Percentiles rank a stretch among this genome's conserved stretches.
Evolutionary conservation across 179 eudicot species (phyloP).

Genomic region (Camellia oleifera): DNA sequence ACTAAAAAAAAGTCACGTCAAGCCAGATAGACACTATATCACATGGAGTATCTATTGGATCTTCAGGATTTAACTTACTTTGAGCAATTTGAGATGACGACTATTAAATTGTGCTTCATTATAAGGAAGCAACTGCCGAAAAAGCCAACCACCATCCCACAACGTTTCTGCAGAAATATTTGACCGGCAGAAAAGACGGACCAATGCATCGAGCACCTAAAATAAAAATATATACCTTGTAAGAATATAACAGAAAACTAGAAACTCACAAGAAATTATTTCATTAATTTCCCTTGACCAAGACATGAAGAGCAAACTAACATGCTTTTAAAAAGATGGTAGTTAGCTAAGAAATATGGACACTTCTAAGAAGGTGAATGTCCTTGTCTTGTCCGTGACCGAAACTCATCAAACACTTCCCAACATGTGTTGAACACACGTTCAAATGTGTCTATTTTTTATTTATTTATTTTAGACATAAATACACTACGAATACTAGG

Average conservation of each 20-base stretch:
- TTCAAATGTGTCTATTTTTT: too few relatives aligned
- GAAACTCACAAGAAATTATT: slow-evolving; percentile 2
- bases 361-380: too few relatives aligned
- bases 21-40: slow-evolving; percentile 1
- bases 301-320: not conserved
- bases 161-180: slow-evolving; percentile 78
- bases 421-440: too few relatives aligned
- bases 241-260: slow-evolving; percentile 3
- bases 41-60: not conserved
- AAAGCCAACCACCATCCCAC: slow-evolving; percentile 98
- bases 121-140: slow-evolving; percentile 92
- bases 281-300: not conserved
- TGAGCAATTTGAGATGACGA: slow-evolving; percentile 60
- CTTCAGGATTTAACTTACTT: slow-evolving; percentile 39
- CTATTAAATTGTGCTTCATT: slow-evolving; percentile 70
- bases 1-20: not conserved
- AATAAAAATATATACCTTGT: slow-evolving; percentile 13
- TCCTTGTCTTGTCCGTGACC: too few relatives aligned
- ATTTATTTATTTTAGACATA: too few relatives aligned
- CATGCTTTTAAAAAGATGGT: not conserved
- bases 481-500: too few relatives aligned
- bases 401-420: too few relatives aligned
- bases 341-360: not conserved
- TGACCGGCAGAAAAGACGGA: slow-evolving; percentile 80
- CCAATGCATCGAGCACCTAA: slow-evolving; percentile 95